Base-by-base conservation (phyloP, 345 rosid genomes). In the Citropsis articulata region DNA sequence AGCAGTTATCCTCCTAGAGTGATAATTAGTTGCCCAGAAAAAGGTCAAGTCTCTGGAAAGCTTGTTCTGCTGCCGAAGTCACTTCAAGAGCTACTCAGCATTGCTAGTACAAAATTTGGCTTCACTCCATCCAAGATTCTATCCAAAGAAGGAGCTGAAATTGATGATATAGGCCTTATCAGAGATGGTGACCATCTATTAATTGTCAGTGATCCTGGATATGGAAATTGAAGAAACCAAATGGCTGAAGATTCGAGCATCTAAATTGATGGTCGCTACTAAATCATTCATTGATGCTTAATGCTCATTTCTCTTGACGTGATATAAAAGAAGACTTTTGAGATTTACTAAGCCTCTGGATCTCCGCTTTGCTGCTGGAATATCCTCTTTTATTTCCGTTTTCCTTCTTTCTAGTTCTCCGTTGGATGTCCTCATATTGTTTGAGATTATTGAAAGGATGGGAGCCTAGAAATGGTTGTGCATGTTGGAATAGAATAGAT, bases 151-250 rank as follows among this genome's bases (percentile, higher is more conserved):
- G 94, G 95, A 62, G 93, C 95, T 9, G 92, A 91, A 81, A 86
- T 95, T 63, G 97, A 95, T 36, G 92, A 91, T 45, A 82, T 95
- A 36, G 87, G 88, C 24, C 82, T 91, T 53, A 67, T 93, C 27
- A 87, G 98, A 85, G 98, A 93, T 79, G 98, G 94, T 7, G 98
- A 95, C 82, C 84, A 85, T 82, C 90, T 95, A 56, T 16, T 90
- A 78, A 83, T 95, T 69, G 83, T 81, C 27, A 85, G 87, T 60
- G 81, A 61, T 30, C 68, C 78, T 10, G 61, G 64, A 61, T 10
- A 6, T 27, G 69, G 66, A 60, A 57, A 9, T 59, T 55, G 31
- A 45, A 36, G 50, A 69, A 63, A 38, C 42, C 65, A 65, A 27
- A 75, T 22, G 30, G 25, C 70, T 75, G 69, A 45, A 75, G 62